Conservation (phyloP, 169 alveolate species). For the Eimeria necatrix region DNA sequence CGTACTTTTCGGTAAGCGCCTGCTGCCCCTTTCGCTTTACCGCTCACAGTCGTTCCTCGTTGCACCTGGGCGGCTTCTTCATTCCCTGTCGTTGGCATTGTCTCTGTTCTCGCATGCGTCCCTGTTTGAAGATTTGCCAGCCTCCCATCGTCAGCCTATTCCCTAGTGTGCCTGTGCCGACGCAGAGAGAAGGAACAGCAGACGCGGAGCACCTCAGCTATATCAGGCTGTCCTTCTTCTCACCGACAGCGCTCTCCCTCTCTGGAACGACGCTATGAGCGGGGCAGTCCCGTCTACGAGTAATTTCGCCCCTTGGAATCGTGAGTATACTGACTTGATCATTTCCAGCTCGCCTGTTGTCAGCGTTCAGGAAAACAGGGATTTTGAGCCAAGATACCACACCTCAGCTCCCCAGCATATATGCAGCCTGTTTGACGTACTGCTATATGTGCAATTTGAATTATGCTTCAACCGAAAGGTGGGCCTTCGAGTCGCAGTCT, state of each 20-base stretch:
- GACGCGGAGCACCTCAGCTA: constrained; percentile 30
- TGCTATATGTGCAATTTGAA: too few species aligned
- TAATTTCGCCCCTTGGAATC: neutral
- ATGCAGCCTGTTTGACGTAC: too few species aligned
- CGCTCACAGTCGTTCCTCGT: neutral
- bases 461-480: too few species aligned
- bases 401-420: too few species aligned
- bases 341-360: too few species aligned
- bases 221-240: constrained; percentile 9
- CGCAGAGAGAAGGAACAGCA: constrained; percentile 49
- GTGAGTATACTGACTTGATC: too few species aligned
- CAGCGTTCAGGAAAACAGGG: too few species aligned
- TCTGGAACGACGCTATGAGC: constrained; percentile 24
- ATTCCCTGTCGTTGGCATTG: too few species aligned
- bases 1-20: constrained; percentile 35
- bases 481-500: too few species aligned
- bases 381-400: too few species aligned
- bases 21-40: neutral
- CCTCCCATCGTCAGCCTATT: neutral
- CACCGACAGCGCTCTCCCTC: constrained; percentile 47
- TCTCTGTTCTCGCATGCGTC: neutral
- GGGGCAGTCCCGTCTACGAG: constrained; percentile 62
- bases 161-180: neutral
- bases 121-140: neutral
- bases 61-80: neutral